Base-by-base conservation (phyloP, 1,284 basidiomycete species). In the Ceratobasidium sp. region DNA sequence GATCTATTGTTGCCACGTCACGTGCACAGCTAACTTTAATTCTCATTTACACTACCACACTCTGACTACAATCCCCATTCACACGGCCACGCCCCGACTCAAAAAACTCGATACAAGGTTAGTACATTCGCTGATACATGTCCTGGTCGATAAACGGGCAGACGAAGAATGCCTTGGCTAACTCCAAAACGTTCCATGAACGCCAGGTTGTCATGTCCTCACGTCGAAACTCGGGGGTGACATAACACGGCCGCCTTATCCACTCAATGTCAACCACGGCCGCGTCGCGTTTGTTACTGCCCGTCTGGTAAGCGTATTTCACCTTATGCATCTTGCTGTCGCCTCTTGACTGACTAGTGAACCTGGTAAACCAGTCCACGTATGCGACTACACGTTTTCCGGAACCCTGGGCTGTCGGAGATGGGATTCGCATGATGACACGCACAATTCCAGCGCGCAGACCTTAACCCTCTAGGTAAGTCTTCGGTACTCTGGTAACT, bases 301-400 rank as follows among this genome's bases (percentile, higher is more conserved):
- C 44, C 46, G 40, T 21, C 21, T 40, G 25, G 28, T 53, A 30
- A 21, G 62, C 30, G 18, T 21, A 18, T 33, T 40, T 40, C 21
- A 56, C 38, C 12, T 53, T 3, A 42, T 44, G 48, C 30, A 72
- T 42, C 18, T 59, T 56, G 28, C 40, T 62, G 6, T 28, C 36
- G 16, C n/a, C 7, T 28, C 66, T n/a, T 54, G 12, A n/a, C 33
- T 14, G 25, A 30, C 11, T 53, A 21, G 23, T 8, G 25, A 58
- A 59, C 25, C 30, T 7, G 14, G 70, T 72, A 42, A 73, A 73
- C 63, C 72, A 73, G 9, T 73, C 49, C 21, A 64, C 38, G 28
- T 73, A 73, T 16, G 72, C 66, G 30, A 67, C 48, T 25, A n/a
- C 9, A 8, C 23, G n/a, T n/a, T 51, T n/a, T n/a, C 11, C n/a